Conservation (phyloP, 306 rosid genomes). For the Styphnolobium japonicum region DNA sequence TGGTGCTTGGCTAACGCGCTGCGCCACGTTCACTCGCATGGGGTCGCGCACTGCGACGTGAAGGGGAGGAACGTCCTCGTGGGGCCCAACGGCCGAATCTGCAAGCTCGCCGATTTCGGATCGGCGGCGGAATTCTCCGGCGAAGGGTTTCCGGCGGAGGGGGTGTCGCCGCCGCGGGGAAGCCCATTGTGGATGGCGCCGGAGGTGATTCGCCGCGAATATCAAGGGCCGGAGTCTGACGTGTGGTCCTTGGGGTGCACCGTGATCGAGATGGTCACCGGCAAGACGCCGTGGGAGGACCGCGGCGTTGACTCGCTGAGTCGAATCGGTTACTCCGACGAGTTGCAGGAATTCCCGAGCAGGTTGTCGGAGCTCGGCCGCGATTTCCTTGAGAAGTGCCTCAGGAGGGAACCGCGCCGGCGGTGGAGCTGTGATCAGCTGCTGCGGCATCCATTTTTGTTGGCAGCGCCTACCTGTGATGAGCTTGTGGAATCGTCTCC, state of each 20-base stretch:
- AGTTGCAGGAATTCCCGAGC: conserved; percentile 42
- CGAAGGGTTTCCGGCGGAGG: background rate
- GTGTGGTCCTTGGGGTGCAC: conserved; percentile 84
- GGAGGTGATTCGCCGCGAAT: conserved; percentile 64
- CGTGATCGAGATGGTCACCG: conserved; percentile 66
- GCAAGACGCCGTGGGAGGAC: conserved; percentile 71
- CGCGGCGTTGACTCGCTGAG: conserved; percentile 42
- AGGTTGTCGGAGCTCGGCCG: conserved; percentile 48
- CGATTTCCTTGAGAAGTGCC: conserved; percentile 63
- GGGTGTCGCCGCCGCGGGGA: conserved; percentile 59
- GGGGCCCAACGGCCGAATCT: conserved; percentile 10
- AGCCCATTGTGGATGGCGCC: conserved; percentile 91
- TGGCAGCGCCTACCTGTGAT: background rate
- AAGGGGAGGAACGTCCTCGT: conserved; percentile 62
- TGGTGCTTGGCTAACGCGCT: conserved; percentile 66
- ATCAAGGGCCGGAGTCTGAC: conserved; percentile 69
- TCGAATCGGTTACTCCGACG: conserved; percentile 50
- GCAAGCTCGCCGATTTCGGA: conserved; percentile 73
- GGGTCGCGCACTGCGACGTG: conserved; percentile 76
- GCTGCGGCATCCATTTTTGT: conserved; percentile 64
- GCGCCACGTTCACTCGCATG: conserved; percentile 44
- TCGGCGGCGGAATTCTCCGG: conserved; percentile 32
- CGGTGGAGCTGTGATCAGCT: conserved; percentile 77
- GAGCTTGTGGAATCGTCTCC: conserved; percentile 48
- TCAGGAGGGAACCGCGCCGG: conserved; percentile 37